Percentiles rank a stretch among this genome's conserved stretches.
Evolutionary conservation across 768 basidiomycete genomes (phyloP).

Genomic region (Gymnopilus junonius): DNA sequence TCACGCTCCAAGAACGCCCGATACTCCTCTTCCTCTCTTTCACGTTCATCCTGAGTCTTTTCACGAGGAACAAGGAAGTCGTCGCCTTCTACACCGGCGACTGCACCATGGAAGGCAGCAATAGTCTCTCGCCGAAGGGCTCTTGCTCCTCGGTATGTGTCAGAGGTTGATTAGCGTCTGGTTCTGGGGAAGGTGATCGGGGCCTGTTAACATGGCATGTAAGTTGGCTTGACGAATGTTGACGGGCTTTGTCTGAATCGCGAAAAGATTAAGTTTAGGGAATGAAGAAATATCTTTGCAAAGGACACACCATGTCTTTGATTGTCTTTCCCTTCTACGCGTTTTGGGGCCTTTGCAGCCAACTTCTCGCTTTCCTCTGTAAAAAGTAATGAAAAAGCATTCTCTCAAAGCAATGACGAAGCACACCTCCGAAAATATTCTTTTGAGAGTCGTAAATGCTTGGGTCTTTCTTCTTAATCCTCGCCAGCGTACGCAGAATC

Average conservation of each 20-base stretch:
- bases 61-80: constrained; percentile 76
- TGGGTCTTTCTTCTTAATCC: constrained; percentile 83
- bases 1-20: constrained; percentile 78
- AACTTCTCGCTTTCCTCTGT: constrained; percentile 71
- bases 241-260: constrained; percentile 64
- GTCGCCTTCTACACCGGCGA: constrained; percentile 45
- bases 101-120: constrained; percentile 70
- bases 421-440: constrained; percentile 77
- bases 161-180: constrained; percentile 35
- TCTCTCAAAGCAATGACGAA: neutral
- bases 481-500: constrained; percentile 86
- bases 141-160: constrained; percentile 84
- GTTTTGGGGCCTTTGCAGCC: constrained; percentile 23
- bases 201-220: constrained; percentile 59
- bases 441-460: constrained; percentile 77
- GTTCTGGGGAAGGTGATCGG: constrained; percentile 58
- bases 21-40: constrained; percentile 87
- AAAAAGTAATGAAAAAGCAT: neutral
- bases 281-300: neutral
- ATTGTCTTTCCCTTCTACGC: constrained; percentile 29
- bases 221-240: constrained; percentile 78
- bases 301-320: constrained; percentile 55
- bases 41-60: constrained; percentile 77
- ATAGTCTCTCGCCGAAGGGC: constrained; percentile 82
- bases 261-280: neutral